Evolutionary conservation across 2,329 filamentous ascomycete species (phyloP).

Genomic region (Trichocomaceae sp.): DNA sequence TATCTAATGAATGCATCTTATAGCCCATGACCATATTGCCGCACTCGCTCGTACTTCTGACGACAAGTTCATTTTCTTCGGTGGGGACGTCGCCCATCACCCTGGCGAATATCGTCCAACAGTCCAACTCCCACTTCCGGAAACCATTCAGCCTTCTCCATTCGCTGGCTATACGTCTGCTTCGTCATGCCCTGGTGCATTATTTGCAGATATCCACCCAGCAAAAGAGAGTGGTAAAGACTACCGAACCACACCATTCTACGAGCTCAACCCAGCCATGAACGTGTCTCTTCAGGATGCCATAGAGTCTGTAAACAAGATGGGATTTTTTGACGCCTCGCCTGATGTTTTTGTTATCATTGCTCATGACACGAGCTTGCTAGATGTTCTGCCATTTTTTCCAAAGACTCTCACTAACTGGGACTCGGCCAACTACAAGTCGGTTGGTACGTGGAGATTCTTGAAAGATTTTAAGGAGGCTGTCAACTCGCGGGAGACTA

Average conservation of each 20-base stretch:
- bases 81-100: slow-evolving; percentile 32
- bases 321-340: slow-evolving; percentile 8
- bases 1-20: neutral
- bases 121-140: neutral
- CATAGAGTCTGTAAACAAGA: neutral
- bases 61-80: slow-evolving; percentile 16
- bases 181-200: neutral
- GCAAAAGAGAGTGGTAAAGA: neutral
- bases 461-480: neutral
- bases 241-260: slow-evolving; percentile 1
- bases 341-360: slow-evolving; percentile 9
- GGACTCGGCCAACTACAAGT: neutral
- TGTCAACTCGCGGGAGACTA: too few relatives aligned
- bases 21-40: slow-evolving; percentile 8
- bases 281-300: neutral
- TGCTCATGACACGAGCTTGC: slow-evolving; percentile 11
- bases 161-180: too few relatives aligned
- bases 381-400: slow-evolving; percentile 6
- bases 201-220: slow-evolving; percentile 1
- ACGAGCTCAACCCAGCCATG: neutral
- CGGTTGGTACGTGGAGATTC: slow-evolving; percentile 1
- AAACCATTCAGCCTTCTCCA: neutral
- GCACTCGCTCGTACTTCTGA: slow-evolving; percentile 41
- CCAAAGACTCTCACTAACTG: neutral
- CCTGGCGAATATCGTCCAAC: slow-evolving; percentile 38